These are phyloP conservation scores for Puccinellia tenuiflora DNA, from an alignment of 176 grass and related monocot genomes.

Conservation along the genomic window DNA sequence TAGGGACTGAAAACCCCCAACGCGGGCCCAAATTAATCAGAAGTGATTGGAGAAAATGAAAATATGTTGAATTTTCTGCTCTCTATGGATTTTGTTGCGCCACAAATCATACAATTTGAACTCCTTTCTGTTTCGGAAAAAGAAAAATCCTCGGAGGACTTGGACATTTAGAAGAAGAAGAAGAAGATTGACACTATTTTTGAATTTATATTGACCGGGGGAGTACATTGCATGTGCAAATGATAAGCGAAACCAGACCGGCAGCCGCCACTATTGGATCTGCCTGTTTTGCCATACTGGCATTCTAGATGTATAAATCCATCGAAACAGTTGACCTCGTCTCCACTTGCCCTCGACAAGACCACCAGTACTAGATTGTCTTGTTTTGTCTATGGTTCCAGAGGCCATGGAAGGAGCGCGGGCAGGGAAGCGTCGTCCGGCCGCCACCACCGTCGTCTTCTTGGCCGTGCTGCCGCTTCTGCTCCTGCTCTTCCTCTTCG, in stretches of 20 bases:
- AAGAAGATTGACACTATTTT: no score
- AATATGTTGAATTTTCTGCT: not conserved
- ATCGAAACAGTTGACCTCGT: constrained; percentile 18
- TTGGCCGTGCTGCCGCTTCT: constrained; percentile 13
- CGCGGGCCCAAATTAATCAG: not conserved
- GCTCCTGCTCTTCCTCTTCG: constrained; percentile 24
- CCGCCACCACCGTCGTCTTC: not conserved
- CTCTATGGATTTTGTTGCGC: not conserved
- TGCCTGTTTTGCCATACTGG: not conserved
- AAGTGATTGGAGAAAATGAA: not conserved
- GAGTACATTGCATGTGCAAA: not conserved
- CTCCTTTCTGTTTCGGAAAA: not conserved
- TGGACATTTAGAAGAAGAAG: no score
- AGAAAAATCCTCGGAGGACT: not conserved
- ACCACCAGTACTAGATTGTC: not conserved
- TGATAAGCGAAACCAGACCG: not conserved
- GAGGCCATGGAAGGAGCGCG: not conserved
- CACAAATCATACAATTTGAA: not conserved
- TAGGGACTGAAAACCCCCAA: not conserved
- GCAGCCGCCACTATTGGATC: not conserved
- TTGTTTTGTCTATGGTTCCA: not conserved
- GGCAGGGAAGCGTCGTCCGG: constrained; percentile 3
- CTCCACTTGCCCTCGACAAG: not conserved
- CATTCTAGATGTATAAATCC: not conserved
- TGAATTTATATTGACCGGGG: not conserved